phyloP scores from a whole-genome alignment of 345 rosid species.

The Nasturtium officinale region DNA sequence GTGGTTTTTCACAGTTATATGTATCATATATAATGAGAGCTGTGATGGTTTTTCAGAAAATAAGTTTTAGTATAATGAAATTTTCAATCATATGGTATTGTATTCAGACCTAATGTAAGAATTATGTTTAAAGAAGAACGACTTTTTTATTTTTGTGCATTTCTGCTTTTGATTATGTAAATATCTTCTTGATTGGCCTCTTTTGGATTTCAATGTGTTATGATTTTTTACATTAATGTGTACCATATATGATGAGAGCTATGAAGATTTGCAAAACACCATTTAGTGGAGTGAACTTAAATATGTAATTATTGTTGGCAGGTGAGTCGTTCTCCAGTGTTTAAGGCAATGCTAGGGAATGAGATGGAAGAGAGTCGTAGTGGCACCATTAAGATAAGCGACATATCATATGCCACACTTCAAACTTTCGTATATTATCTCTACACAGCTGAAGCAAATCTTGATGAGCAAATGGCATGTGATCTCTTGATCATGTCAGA shows the following conservation, averaged over 20 bases:
- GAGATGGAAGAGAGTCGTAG: constrained; percentile 91
- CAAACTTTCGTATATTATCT: constrained; percentile 63
- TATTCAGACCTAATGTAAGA: no score
- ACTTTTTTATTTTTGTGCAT: no score
- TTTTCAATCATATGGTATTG: no score
- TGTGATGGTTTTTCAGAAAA: not conserved
- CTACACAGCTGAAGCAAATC: constrained; percentile 79
- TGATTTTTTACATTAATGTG: no score
- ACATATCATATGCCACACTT: constrained; percentile 68
- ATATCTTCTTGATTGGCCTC: no score
- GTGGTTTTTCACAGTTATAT: not conserved
- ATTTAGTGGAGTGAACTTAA: no score
- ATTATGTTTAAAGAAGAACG: no score
- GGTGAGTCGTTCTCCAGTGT: constrained; percentile 82
- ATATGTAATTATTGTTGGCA: constrained; percentile 28
- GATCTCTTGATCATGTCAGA: constrained; percentile 81
- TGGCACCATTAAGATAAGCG: constrained; percentile 76
- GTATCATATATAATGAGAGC: not conserved
- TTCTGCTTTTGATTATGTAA: no score
- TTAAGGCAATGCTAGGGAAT: constrained; percentile 84
- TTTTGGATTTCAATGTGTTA: no score
- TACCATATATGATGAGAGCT: no score
- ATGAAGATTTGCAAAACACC: not conserved
- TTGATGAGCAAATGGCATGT: constrained; percentile 80
- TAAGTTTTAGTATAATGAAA: no score